phyloP scores from a whole-genome alignment of 371 early-diverging fungal genomes.

The Apophysomyces trapeziformis region DNA sequence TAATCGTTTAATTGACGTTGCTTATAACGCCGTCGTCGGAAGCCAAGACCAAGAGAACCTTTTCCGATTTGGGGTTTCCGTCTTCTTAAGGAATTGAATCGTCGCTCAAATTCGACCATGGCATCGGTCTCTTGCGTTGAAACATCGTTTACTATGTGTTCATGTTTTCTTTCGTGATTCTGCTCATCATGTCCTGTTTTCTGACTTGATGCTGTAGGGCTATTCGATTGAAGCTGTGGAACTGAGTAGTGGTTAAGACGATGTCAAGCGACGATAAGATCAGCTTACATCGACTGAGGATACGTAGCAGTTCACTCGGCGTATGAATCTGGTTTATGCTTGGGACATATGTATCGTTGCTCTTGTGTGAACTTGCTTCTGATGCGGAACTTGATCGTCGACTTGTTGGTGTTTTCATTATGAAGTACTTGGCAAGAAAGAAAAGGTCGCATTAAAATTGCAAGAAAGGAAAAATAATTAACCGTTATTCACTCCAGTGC shows the following conservation, averaged over 20 bases:
- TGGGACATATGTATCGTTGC: not conserved
- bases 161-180: not conserved
- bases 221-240: not conserved
- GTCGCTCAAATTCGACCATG: not conserved
- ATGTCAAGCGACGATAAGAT: not conserved
- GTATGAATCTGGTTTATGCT: not conserved
- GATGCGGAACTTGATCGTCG: not conserved
- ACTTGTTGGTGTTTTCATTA: not conserved
- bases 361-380: not conserved
- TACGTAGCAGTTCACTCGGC: not conserved
- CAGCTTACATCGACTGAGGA: constrained; percentile 3
- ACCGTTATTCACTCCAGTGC: no score
- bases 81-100: not conserved
- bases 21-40: not conserved
- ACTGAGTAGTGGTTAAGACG: not conserved
- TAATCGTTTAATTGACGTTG: not conserved
- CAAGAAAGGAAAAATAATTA: no score
- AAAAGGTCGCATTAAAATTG: no score
- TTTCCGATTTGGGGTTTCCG: not conserved
- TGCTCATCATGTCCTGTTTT: not conserved
- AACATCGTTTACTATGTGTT: not conserved
- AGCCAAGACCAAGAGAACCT: not conserved
- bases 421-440: not conserved
- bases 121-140: not conserved
- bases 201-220: not conserved